Evolutionary conservation across 23 red algal genomes (phyloP).

Genomic region (Rhodosorus marinus): DNA sequence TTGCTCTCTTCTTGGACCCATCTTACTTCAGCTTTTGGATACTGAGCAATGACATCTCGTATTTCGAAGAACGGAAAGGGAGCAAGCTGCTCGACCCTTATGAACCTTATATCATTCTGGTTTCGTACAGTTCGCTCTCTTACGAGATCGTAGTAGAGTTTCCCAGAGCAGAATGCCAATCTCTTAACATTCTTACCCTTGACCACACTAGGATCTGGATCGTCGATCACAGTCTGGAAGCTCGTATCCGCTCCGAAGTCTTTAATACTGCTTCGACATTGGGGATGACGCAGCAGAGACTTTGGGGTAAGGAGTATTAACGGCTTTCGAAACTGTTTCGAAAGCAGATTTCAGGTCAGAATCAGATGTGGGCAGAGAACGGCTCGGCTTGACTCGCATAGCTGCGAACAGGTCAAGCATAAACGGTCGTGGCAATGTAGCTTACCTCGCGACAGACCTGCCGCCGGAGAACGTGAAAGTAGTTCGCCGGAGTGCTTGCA

Average conservation of each 20-base stretch:
- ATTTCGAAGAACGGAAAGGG: slow-evolving; percentile 89
- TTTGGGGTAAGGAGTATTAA: slow-evolving; percentile 91
- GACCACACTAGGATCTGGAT: slow-evolving; percentile 7
- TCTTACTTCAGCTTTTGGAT: slow-evolving; percentile 75
- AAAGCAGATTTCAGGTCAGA: too few relatives aligned
- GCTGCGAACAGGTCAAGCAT: too few relatives aligned
- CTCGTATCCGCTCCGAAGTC: slow-evolving; percentile 52
- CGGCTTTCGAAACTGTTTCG: slow-evolving; percentile 98
- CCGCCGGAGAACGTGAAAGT: slow-evolving; percentile 86
- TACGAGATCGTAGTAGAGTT: slow-evolving; percentile 86
- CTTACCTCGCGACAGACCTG: slow-evolving; percentile 87
- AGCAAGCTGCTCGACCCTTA: slow-evolving; percentile 82
- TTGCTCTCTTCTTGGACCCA: slow-evolving; percentile 98
- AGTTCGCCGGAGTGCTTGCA: slow-evolving; percentile 87
- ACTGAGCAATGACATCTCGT: slow-evolving; percentile 36
- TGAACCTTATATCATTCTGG: slow-evolving; percentile 65
- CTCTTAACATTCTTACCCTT: slow-evolving; percentile 39
- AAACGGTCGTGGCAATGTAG: too few relatives aligned
- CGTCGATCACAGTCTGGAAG: slow-evolving; percentile 60
- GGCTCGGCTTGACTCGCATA: neutral
- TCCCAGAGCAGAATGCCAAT: slow-evolving; percentile 81
- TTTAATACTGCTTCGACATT: slow-evolving; percentile 31
- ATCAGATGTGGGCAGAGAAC: neutral
- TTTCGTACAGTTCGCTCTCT: slow-evolving; percentile 46
- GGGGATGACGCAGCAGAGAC: slow-evolving; percentile 55